Base-by-base conservation (phyloP, 768 basidiomycete genomes). In the Phlebiopsis flavidoalba region DNA sequence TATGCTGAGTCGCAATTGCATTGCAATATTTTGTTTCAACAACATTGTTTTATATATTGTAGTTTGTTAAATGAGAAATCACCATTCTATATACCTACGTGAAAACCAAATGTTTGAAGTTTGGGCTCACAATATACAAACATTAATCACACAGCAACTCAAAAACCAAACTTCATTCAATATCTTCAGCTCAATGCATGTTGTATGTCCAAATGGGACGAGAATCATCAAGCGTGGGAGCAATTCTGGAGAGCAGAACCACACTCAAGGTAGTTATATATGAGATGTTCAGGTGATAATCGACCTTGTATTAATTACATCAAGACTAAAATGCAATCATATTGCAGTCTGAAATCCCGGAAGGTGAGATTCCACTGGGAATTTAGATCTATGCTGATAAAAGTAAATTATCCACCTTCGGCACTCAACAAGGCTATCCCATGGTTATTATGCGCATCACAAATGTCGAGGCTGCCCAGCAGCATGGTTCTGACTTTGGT, bases 341-440 rank as follows among this genome's bases (percentile, higher is more conserved):
- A n/a, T n/a, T 40, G 8, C 14, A 40, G 37, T 8, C 37, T 14
- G 7, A 7, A 40, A 40, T 40, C 37, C 37, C 37, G 7, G 37
- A 40, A 40, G 58, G 54, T 47, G 66, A 37, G 0, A 61, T 40
- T 1, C 57, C 57, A 24, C 26, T 67, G 1, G 49, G 55, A 35
- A 53, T 63, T 15, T 53, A 56, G 0, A 15, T 68, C 6, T 68
- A 66, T 63, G 65, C 69, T 1, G 67, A 70, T 53, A 66, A 66
- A 43, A 68, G 60, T 4, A 58, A 57, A 26, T 54, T 70, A 0
- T 67, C 66, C 0, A 58, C 58, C 0, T 64, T 63, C 53, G 66
- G 67, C 5, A 61, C 59, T 1, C 56, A 31, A 24, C 60, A 66
- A 36, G 68, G 61, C 6, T 67, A 69, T 40, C 67, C 66, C 0